Evolutionary conservation across 805 yeast species (phyloP), one percentile per base, ranked within the genome.

Genomic region (Candida dendrica): DNA sequence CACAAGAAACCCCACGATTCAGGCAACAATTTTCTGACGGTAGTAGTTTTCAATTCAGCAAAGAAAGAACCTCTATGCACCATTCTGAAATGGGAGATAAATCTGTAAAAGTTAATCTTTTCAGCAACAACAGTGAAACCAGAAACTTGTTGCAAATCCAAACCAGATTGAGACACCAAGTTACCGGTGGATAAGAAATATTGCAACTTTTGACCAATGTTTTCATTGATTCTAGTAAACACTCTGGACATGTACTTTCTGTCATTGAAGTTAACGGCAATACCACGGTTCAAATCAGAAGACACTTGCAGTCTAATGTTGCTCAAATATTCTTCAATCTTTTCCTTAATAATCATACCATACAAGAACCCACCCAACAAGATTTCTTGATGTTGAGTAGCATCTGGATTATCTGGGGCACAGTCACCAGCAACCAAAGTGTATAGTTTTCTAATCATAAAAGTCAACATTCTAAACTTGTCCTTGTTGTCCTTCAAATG

Each of bases 61-160:
- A 93, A 93, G 81, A 93, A 93, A 50, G 98, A 88, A 66, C 98
- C 98, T 79, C 98, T 84, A 67, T 93, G 98, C 41, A 93, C 98
- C 98, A 93, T 93, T 68, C 98, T 74, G 76, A 93, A 93, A 71
- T 93, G 98, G n/a, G 98, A 82, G 50, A 93, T 81, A 70, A 93
- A 93, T 60, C 98, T 84, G 66, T 93, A 84, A 75, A 89, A 93
- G 63, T 93, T 93, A 66, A 93, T 93, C 66, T 93, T 93, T 68
- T 93, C 98, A 3, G 98, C 98, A 47, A 93, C 98, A 51, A 93
- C 98, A 1, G 98, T 93, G 64, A 87, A 93, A 56, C 98, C 98
- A 41, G 95, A 83, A 39, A 89, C 96, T 71, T 93, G 98, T 66
- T 93, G 98, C 64, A 93, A 77, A 74, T 93, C 98, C 45, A 93